Base-by-base conservation (phyloP, 2,329 filamentous ascomycete species). In the Zymoseptoria pseudotritici region DNA sequence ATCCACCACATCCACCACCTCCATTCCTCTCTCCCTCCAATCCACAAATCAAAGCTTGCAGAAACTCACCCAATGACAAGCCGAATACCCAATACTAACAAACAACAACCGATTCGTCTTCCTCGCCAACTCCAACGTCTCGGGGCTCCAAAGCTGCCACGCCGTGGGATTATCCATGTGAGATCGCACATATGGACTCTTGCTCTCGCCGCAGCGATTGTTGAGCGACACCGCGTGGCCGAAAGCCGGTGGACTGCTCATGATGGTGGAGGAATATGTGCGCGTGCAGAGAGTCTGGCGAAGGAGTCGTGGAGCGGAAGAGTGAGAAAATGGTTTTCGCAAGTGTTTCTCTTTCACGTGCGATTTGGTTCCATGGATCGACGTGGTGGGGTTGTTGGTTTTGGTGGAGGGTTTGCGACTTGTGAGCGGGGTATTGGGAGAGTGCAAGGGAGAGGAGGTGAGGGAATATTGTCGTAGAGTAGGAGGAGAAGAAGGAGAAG, bases 81-180 rank as follows among this genome's bases (percentile, higher is more conserved):
- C 91, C 20, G 89, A 89, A 78, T 96, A 99, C 54, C 94, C 94
- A 70, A 97, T 92, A 73, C 93, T 95, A 63, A 97, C 80, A 72
- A 97, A 97, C 61, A 99, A 86, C 60, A 96, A 81, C 70, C 91
- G 89, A 74, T 97, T 95, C 67, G 92, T 85, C 67, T 81, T 84
- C 73, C 85, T 88, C 17, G 94, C 93, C 54, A 91, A 80, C 64
- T 83, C 83, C 57, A 97, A 80, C 17, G 90, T 85, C 69, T 91
- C 86, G 21, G 87, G 81, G 66, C 88, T 88, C 80, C 96, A 90
- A 61, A 90, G 80, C 79, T 99, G 94, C 94, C 94, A 99, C 68
- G 87, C 86, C 46, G 97, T 92, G 1, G 87, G 86, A 73, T 95
- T 96, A 67, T 88, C 80, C 73, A 86, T 84, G 72, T 95, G 91